phyloP scores from a whole-genome alignment of 495 filamentous ascomycete species.

The Penicillium herquei region DNA sequence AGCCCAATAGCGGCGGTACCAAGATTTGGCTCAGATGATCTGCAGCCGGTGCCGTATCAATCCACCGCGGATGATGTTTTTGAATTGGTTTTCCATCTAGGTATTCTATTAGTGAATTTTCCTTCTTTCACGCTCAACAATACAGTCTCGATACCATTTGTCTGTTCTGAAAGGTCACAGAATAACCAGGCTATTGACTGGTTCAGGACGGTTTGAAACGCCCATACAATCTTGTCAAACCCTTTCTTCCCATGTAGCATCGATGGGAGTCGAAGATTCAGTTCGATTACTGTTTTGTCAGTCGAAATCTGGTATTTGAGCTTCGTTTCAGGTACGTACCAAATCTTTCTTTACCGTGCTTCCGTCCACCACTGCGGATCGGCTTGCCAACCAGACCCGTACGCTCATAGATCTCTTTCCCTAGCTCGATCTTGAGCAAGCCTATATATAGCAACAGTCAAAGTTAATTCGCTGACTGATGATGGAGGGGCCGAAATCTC shows the following conservation, averaged over 20 bases:
- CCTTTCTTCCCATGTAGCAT: conserved; percentile 92
- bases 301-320: not conserved
- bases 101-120: not conserved
- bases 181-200: conserved; percentile 78
- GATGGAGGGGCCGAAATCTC: not conserved
- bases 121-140: not conserved
- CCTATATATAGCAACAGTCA: conserved; percentile 41
- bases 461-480: not conserved
- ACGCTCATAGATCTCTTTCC: conserved; percentile 81
- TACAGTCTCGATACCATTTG: conserved; percentile 27
- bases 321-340: conserved; percentile 29
- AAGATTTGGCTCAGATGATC: conserved; percentile 32
- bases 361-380: conserved; percentile 54
- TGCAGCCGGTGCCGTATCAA: conserved; percentile 28
- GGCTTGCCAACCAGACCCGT: conserved; percentile 79
- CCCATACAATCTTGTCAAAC: conserved; percentile 81
- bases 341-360: conserved; percentile 60
- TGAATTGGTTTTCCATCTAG: conserved; percentile 47
- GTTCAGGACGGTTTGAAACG: conserved; percentile 78
- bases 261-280: conserved; percentile 73
- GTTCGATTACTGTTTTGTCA: conserved; percentile 63
- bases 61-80: conserved; percentile 52
- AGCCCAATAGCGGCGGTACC: conserved; percentile 50
- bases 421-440: conserved; percentile 70
- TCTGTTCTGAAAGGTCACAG: conserved; percentile 51